phyloP scores from a whole-genome alignment of 257 asterid species.

The Solanum virginianum region DNA sequence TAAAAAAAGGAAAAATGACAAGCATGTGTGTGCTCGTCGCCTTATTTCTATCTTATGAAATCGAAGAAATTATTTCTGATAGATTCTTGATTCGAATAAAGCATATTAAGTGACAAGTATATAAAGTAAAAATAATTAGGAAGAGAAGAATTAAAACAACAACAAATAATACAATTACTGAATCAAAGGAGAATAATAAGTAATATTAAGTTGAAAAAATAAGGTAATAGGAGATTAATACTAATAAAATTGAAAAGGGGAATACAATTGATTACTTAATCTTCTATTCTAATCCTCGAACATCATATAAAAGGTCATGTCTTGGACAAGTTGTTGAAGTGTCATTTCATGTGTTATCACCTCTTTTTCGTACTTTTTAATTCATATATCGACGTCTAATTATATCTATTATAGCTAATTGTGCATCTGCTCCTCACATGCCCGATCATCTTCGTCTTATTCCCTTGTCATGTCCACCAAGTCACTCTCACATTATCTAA shows the following conservation, averaged over 20 bases:
- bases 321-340: not conserved
- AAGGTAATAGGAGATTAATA: not conserved
- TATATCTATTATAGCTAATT: not conserved
- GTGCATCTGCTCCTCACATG: not conserved
- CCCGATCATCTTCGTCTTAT: not conserved
- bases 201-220: not conserved
- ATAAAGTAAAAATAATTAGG: not conserved
- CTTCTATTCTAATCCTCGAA: not conserved
- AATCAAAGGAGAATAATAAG: not conserved
- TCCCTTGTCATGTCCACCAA: not conserved
- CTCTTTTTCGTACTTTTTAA: not conserved
- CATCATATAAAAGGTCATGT: not conserved
- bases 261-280: not conserved
- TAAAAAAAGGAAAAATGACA: not conserved
- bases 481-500: not conserved
- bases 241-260: not conserved
- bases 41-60: not conserved
- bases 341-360: not conserved
- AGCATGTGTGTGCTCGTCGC: not conserved
- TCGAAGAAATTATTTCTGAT: accelerated
- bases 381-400: not conserved
- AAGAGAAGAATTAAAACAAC: not conserved
- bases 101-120: not conserved
- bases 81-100: not conserved
- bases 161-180: not conserved